Conservation (phyloP, 2,329 filamentous ascomycete species). For the Rhynchosporium agropyri region DNA sequence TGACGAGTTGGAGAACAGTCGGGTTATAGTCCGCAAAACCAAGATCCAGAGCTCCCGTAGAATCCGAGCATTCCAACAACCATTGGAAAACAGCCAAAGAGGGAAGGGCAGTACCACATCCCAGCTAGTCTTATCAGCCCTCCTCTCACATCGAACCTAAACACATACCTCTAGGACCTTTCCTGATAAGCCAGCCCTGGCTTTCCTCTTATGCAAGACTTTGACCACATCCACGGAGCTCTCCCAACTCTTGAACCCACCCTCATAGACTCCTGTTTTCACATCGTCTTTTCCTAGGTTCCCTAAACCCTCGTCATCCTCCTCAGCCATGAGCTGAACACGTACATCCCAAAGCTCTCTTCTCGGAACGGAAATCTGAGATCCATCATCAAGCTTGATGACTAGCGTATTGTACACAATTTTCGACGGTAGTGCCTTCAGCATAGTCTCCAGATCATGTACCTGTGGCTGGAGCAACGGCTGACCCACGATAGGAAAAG, state of each 20-base stretch:
- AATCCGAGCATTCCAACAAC: conserved; percentile 42
- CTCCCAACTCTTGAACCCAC: conserved; percentile 89
- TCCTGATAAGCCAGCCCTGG: conserved; percentile 21
- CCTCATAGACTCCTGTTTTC: conserved; percentile 81
- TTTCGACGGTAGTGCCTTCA: conserved; percentile 69
- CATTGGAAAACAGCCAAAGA: conserved; percentile 72
- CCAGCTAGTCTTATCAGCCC: conserved; percentile 55
- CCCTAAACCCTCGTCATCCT: conserved; percentile 54
- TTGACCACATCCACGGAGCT: conserved; percentile 80
- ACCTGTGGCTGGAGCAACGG: conserved; percentile 57
- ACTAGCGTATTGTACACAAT: conserved; percentile 67
- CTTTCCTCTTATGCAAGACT: conserved; percentile 44
- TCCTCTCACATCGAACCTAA: not conserved
- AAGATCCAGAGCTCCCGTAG: not conserved
- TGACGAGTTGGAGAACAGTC: conserved; percentile 75
- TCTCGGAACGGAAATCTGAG: conserved; percentile 61
- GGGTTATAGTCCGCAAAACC: conserved; percentile 80
- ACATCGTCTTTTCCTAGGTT: conserved; percentile 71
- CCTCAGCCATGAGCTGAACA: conserved; percentile 78
- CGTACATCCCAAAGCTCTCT: conserved; percentile 82
- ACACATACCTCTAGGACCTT: conserved; percentile 40
- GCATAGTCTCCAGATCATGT: conserved; percentile 54
- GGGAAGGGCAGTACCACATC: conserved; percentile 77
- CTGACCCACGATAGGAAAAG: conserved; percentile 65
- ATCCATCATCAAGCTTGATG: conserved; percentile 61